phyloP scores from a whole-genome alignment of 169 alveolate species.

The Plasmodium fragile region DNA sequence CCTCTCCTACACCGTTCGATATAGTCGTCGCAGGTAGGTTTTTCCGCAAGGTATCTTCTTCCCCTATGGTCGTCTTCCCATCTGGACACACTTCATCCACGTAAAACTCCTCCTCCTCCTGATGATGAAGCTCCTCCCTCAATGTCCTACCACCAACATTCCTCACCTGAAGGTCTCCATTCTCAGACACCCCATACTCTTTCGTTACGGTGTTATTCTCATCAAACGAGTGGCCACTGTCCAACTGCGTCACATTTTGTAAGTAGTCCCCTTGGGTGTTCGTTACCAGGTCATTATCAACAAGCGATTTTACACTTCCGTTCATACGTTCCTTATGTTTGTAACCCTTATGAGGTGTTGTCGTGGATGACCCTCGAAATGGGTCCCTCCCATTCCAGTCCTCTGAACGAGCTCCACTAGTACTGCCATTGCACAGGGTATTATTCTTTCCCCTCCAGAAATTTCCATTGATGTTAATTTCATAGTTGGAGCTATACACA shows the following conservation, averaged over 20 bases:
- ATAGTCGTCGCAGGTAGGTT: neutral
- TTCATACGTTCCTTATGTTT: neutral
- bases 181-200: neutral
- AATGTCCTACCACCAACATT: neutral
- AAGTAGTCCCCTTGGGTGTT: neutral
- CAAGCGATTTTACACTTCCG: neutral
- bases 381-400: neutral
- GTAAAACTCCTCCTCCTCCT: neutral
- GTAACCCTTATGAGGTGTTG: neutral
- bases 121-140: neutral
- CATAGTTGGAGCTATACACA: neutral
- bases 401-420: neutral
- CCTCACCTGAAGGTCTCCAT: neutral
- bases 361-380: neutral
- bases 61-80: neutral
- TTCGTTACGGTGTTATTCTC: neutral
- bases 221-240: neutral
- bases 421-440: neutral
- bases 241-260: neutral
- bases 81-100: neutral
- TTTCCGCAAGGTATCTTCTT: neutral
- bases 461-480: neutral
- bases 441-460: neutral
- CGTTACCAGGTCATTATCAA: neutral
- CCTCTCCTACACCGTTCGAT: neutral